Evolutionary conservation across 1,284 basidiomycete species (phyloP), one percentile per base, ranked within the genome.

Genomic region (Fomitopsis palustris): DNA sequence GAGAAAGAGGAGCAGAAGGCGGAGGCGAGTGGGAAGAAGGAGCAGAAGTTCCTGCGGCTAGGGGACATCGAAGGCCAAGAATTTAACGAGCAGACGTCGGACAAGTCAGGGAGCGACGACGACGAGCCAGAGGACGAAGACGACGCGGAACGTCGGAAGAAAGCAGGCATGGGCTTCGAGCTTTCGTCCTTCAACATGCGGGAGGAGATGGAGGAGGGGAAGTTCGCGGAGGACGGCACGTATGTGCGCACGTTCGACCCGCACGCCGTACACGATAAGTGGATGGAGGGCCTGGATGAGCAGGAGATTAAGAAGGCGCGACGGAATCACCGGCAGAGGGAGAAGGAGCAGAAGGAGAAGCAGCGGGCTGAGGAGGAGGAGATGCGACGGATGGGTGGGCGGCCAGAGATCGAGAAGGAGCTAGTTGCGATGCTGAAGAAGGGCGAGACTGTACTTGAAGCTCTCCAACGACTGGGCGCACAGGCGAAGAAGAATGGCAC

Each of bases 121-220:
- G 81, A 78, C 1, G 79, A 78, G 0, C 81, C 84, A 0, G 88
- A 86, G 65, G 90, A 92, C 66, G 91, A 95, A 68, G 92, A 93
- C 68, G 92, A 92, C 56, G 82, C 81, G 21, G 81, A 84, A 70
- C 80, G 87, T 68, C 75, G 81, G 70, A 86, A 84, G 76, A 93
- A 92, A 70, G 86, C 82, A 31, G 93, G 92, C 25, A 96, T 97
- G 95, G 97, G 96, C 1, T 95, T 81, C 74, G 92, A 96, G 68
- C 72, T 98, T 14, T 96, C 93, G 8, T 91, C 92, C 33, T 99
- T 99, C 84, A 98, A 99, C 74, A 98, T 99, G 97, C 92, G 95
- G 65, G 90, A 92, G 65, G 97, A 99, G 81, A 96, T 99, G 90
- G 88, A 93, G 68, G 93, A 97, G 72, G 97, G 97, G 35, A 92